A percentile compares a stretch with the other conserved stretches of the same genome.
Evolutionary conservation across 768 basidiomycete species (phyloP).

Genomic region (Hortiboletus campestris): DNA sequence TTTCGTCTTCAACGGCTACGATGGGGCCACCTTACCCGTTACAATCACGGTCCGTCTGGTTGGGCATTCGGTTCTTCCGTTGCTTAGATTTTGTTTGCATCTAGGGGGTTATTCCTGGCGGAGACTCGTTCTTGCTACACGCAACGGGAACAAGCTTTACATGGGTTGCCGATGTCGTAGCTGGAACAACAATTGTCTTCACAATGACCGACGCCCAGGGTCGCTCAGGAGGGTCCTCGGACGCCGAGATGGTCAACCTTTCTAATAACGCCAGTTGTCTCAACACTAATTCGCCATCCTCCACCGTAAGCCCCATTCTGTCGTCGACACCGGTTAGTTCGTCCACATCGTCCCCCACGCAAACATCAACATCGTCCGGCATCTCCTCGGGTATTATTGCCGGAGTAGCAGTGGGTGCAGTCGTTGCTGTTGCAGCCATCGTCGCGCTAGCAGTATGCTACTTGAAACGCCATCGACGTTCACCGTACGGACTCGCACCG

Average conservation of each 20-base stretch:
- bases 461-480: constrained; percentile 31
- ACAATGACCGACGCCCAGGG: constrained; percentile 51
- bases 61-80: not conserved
- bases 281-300: constrained; percentile 49
- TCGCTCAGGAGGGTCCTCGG: constrained; percentile 58
- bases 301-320: constrained; percentile 35
- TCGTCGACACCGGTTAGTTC: constrained; percentile 20
- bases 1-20: constrained; percentile 46
- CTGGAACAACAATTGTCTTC: constrained; percentile 59
- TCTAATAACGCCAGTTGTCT: constrained; percentile 54
- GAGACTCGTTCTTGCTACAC: constrained; percentile 45
- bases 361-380: constrained; percentile 20
- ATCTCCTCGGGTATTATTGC: constrained; percentile 47
- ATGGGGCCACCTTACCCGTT: constrained; percentile 49
- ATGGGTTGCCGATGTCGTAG: constrained; percentile 59
- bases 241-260: constrained; percentile 44
- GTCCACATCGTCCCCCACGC: constrained; percentile 19
- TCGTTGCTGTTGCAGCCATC: constrained; percentile 52
- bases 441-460: constrained; percentile 53
- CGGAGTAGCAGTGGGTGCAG: constrained; percentile 47
- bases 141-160: constrained; percentile 34
- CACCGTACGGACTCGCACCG: constrained; percentile 31
- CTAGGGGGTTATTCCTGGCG: constrained; percentile 65
- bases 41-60: constrained; percentile 46
- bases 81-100: not conserved